phyloP scores from a whole-genome alignment of 441 rosid species.

The Erodium moschatum region DNA sequence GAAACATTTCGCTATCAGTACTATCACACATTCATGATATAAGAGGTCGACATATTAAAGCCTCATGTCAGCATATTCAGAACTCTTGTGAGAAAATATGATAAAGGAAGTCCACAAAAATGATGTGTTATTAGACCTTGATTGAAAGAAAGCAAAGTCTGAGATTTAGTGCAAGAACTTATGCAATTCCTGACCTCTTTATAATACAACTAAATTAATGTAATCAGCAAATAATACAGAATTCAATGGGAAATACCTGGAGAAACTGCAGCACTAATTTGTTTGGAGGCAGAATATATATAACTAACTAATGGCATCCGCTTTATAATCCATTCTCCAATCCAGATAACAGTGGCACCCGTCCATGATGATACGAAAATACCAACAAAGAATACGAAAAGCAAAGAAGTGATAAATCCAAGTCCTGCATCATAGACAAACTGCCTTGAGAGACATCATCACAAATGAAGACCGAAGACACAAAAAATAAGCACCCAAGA shows the following conservation, averaged over 20 bases:
- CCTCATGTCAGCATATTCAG: background rate
- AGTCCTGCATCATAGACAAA: slow-evolving; percentile 48
- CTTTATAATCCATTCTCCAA: slow-evolving; percentile 92
- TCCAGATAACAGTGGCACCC: slow-evolving; percentile 75
- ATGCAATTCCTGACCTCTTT: background rate
- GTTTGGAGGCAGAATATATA: slow-evolving; percentile 83
- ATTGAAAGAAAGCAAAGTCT: too few relatives aligned
- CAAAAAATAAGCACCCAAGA: too few relatives aligned
- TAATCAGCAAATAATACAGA: background rate
- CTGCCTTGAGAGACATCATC: slow-evolving; percentile 9
- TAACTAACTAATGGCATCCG: slow-evolving; percentile 87
- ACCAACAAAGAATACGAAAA: slow-evolving; percentile 77
- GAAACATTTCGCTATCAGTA: too few relatives aligned
- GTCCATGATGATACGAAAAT: slow-evolving; percentile 88
- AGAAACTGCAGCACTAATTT: slow-evolving; percentile 85
- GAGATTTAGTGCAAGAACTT: background rate
- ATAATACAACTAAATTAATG: background rate
- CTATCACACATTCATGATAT: background rate
- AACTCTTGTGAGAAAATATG: background rate
- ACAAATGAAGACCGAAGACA: background rate
- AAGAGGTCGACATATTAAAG: background rate
- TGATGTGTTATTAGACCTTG: too few relatives aligned
- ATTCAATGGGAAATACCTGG: slow-evolving; percentile 39
- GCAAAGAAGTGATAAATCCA: slow-evolving; percentile 77
- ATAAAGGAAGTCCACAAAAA: background rate